Percentiles rank a stretch among this genome's conserved stretches.
Conservation (phyloP, 805 yeast species). For the Zygoascus tannicola region DNA sequence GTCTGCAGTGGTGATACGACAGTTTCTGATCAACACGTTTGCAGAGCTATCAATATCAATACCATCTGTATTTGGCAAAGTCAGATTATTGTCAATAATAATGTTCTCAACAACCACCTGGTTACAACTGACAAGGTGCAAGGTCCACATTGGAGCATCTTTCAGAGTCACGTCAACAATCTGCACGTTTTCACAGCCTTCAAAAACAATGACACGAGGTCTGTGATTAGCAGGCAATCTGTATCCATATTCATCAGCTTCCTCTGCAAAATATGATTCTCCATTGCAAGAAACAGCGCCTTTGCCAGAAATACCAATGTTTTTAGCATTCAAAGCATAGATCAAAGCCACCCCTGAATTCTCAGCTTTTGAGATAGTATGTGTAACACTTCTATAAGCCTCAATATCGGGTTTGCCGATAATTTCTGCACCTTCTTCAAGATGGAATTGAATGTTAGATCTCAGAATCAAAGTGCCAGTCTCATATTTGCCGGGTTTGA, state of each 20-base stretch:
- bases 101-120: not conserved
- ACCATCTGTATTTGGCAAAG: conserved; percentile 5
- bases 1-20: conserved; percentile 4
- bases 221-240: conserved; percentile 1
- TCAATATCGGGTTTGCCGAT: not conserved
- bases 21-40: conserved; percentile 1
- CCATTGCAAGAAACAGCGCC: conserved; percentile 1
- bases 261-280: conserved; percentile 1
- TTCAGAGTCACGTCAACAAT: not conserved
- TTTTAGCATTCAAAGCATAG: conserved; percentile 1
- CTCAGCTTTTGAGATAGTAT: conserved; percentile 5
- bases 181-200: conserved; percentile 1
- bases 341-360: conserved; percentile 3
- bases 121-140: conserved; percentile 4
- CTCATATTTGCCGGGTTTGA: not conserved
- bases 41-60: conserved; percentile 6
- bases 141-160: conserved; percentile 8
- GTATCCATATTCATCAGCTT: conserved; percentile 6
- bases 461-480: conserved; percentile 6
- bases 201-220: conserved; percentile 7
- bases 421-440: not conserved
- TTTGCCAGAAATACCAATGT: not conserved
- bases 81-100: conserved; percentile 1
- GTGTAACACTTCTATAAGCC: not conserved
- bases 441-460: not conserved